phyloP scores from a whole-genome alignment of 345 rosid genomes.

The Populus simonii region DNA sequence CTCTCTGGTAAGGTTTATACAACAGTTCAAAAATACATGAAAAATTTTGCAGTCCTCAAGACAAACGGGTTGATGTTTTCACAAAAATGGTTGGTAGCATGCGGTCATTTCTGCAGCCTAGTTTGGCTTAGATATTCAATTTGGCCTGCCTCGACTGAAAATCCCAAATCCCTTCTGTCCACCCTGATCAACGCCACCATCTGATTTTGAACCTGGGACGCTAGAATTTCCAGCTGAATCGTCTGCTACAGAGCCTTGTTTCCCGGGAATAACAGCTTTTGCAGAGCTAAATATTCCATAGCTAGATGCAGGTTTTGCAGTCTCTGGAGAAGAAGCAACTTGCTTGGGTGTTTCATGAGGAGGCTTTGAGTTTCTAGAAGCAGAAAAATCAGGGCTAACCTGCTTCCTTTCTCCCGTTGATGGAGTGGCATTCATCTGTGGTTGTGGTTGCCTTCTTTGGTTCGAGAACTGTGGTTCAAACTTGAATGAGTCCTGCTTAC shows the following conservation, averaged over 20 bases:
- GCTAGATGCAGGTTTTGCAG: constrained; percentile 28
- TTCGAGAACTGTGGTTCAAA: constrained; percentile 23
- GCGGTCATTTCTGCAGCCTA: not conserved
- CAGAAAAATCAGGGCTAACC: constrained; percentile 15
- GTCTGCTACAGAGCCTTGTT: constrained; percentile 16
- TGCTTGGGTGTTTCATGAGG: constrained; percentile 29
- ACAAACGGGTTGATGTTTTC: not conserved
- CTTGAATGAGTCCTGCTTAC: constrained; percentile 21
- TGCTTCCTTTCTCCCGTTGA: constrained; percentile 20
- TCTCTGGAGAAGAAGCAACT: constrained; percentile 3
- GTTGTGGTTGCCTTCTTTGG: constrained; percentile 25
- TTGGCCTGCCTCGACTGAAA: constrained; percentile 26
- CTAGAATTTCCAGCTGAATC: constrained; percentile 6
- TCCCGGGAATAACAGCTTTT: constrained; percentile 15
- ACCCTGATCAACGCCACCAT: not conserved
- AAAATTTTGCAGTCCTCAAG: not conserved
- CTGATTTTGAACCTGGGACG: constrained; percentile 5
- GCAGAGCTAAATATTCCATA: constrained; percentile 62
- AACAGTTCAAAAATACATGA: not conserved
- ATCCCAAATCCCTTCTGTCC: constrained; percentile 27
- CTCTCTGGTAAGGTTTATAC: not conserved
- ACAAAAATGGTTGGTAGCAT: not conserved
- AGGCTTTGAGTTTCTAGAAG: constrained; percentile 13
- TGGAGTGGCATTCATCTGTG: constrained; percentile 14
- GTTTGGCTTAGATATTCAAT: not conserved